Evolutionary conservation across 192 early-diverging fungal genomes (phyloP).

Genomic region (Paraglomus occultum): DNA sequence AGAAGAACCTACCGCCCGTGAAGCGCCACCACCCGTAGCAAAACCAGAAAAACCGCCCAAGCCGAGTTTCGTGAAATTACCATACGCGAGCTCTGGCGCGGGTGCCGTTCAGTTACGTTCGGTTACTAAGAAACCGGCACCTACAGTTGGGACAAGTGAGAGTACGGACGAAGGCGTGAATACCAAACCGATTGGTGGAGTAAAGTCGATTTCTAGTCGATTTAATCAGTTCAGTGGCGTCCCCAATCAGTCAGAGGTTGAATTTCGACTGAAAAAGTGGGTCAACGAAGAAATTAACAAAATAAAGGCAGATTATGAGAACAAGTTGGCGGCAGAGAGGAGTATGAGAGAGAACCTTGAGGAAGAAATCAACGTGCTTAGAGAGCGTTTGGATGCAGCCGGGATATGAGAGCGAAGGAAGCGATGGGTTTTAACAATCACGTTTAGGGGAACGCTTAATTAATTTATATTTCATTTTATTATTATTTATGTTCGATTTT

Average conservation of each 20-base stretch:
- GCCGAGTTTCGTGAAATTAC: slow-evolving; percentile 39
- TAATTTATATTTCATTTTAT: too few relatives aligned
- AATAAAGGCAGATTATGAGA: slow-evolving; percentile 32
- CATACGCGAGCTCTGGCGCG: slow-evolving; percentile 35
- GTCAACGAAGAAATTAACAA: slow-evolving; percentile 42
- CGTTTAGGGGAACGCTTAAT: too few relatives aligned
- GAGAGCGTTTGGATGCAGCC: slow-evolving; percentile 26
- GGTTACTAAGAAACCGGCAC: slow-evolving; percentile 10
- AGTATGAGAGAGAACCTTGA: slow-evolving; percentile 34
- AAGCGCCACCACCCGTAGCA: slow-evolving; percentile 25
- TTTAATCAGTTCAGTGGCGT: slow-evolving; percentile 45
- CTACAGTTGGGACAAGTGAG: not conserved
- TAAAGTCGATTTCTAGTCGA: slow-evolving; percentile 36
- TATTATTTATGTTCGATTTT: too few relatives aligned
- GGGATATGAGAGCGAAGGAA: too few relatives aligned
- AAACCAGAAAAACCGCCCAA: slow-evolving; percentile 44
- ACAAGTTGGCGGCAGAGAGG: slow-evolving; percentile 35
- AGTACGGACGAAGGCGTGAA: not conserved
- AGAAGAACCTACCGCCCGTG: slow-evolving; percentile 26
- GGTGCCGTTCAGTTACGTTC: slow-evolving; percentile 27
- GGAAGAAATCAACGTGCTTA: slow-evolving; percentile 31
- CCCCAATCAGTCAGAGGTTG: slow-evolving; percentile 32
- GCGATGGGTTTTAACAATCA: too few relatives aligned
- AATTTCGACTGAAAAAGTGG: slow-evolving; percentile 38
- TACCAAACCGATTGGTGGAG: slow-evolving; percentile 35